Conservation (phyloP, 2,329 filamentous ascomycete genomes). For the Pseudocercospora vitis region DNA sequence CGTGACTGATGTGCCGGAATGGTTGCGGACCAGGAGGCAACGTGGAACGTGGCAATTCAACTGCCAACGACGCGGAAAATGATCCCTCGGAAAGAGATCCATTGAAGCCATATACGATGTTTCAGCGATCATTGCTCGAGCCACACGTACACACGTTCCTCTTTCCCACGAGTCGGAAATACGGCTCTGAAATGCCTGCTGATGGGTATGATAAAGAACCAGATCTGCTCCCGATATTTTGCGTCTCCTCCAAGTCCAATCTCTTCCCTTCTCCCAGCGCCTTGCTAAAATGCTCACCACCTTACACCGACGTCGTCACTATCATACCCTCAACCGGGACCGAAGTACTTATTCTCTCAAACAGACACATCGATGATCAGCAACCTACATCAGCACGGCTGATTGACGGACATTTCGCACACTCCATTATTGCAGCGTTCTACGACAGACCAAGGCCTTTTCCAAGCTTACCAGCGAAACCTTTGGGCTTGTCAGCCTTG, state of each 20-base stretch:
- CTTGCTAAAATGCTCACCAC: background rate
- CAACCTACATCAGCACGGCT: no score
- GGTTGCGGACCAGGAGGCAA: background rate
- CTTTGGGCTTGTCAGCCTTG: constrained; percentile 17
- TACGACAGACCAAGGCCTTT: constrained; percentile 17
- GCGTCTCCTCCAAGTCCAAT: background rate
- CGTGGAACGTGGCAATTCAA: background rate
- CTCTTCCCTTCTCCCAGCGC: background rate
- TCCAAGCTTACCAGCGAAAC: constrained; percentile 18
- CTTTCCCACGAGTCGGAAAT: background rate
- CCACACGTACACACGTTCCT: background rate
- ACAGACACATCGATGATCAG: background rate
- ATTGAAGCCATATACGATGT: background rate
- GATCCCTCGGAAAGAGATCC: background rate
- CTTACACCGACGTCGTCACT: background rate
- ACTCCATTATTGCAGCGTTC: background rate
- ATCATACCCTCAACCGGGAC: background rate
- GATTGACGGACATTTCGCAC: no score
- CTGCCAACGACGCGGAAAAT: no score
- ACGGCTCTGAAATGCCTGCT: background rate
- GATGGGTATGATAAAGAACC: background rate
- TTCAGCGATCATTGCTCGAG: constrained; percentile 1
- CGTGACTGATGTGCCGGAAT: background rate
- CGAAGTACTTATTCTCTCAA: background rate
- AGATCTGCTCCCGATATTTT: background rate